Conservation (phyloP, 2,329 filamentous ascomycete species). For the Exophiala viscosa region DNA sequence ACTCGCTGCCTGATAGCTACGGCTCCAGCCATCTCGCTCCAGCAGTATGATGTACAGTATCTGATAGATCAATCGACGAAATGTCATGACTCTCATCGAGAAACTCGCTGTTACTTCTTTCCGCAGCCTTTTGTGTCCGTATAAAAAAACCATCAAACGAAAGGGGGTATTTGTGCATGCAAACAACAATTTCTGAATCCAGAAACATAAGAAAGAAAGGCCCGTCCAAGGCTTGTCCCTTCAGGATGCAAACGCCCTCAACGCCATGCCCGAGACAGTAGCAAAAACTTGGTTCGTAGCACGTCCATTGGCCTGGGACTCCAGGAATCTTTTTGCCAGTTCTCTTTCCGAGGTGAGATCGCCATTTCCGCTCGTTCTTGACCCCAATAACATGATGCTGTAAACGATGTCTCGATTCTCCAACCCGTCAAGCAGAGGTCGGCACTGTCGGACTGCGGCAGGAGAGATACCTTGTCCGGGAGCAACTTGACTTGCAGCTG, state of each 20-base stretch:
- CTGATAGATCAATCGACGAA: too few relatives aligned
- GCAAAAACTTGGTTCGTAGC: slow-evolving; percentile 26
- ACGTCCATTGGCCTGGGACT: slow-evolving; percentile 23
- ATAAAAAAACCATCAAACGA: not conserved
- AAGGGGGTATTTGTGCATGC: slow-evolving; percentile 1
- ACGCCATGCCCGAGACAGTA: slow-evolving; percentile 26
- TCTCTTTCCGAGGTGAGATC: slow-evolving; percentile 24
- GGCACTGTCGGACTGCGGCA: slow-evolving; percentile 13
- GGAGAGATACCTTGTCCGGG: slow-evolving; percentile 10
- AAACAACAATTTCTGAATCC: not conserved
- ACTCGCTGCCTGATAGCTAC: too few relatives aligned
- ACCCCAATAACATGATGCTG: slow-evolving; percentile 54
- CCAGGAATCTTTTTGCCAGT: slow-evolving; percentile 22
- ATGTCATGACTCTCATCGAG: too few relatives aligned
- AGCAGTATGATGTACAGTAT: too few relatives aligned
- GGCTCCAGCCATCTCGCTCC: too few relatives aligned
- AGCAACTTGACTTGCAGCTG: slow-evolving; percentile 58
- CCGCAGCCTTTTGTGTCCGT: not conserved
- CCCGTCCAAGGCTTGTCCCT: not conserved
- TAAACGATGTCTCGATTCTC: slow-evolving; percentile 91
- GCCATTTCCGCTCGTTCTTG: slow-evolving; percentile 13
- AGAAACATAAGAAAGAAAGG: not conserved
- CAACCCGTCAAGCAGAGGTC: slow-evolving; percentile 65
- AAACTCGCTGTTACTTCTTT: too few relatives aligned
- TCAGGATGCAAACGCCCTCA: slow-evolving; percentile 22